These are phyloP conservation scores for Piromyces sp. DNA, from an alignment of 192 early-diverging fungal genomes.

Conservation along the genomic window DNA sequence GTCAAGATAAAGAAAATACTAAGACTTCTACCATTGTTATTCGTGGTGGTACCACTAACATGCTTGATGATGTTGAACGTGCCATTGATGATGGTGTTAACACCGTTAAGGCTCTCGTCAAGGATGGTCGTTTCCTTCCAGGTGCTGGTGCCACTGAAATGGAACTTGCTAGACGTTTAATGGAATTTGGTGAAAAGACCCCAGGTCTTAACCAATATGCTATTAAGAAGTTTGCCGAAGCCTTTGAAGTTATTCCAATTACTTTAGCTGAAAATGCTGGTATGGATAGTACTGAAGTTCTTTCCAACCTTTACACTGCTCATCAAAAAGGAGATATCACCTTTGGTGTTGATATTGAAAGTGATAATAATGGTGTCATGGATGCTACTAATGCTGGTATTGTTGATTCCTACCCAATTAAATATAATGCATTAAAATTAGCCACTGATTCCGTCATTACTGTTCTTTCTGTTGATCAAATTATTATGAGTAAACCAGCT, in stretches of 20 bases:
- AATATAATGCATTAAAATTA: constrained; percentile 75
- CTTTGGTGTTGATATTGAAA: constrained; percentile 72
- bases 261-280: constrained; percentile 90
- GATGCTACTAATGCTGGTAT: constrained; percentile 61
- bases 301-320: constrained; percentile 81
- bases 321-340: constrained; percentile 49
- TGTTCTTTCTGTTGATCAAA: constrained; percentile 87
- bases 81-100: constrained; percentile 97
- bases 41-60: constrained; percentile 87
- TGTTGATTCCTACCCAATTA: constrained; percentile 62
- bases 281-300: constrained; percentile 72
- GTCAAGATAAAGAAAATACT: constrained; percentile 67
- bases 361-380: constrained; percentile 40
- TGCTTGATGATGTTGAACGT: constrained; percentile 90
- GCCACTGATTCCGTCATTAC: constrained; percentile 86
- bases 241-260: constrained; percentile 83
- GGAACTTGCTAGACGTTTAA: constrained; percentile 68
- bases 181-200: constrained; percentile 66
- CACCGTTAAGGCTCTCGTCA: constrained; percentile 78
- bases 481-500: constrained; percentile 6
- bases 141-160: constrained; percentile 91
- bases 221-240: constrained; percentile 87
- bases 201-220: constrained; percentile 90
- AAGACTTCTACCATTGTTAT: constrained; percentile 89
- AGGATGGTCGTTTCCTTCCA: constrained; percentile 65